Evolutionary conservation across 2,329 filamentous ascomycete species (phyloP).

Genomic region (Sarocladium strictum): DNA sequence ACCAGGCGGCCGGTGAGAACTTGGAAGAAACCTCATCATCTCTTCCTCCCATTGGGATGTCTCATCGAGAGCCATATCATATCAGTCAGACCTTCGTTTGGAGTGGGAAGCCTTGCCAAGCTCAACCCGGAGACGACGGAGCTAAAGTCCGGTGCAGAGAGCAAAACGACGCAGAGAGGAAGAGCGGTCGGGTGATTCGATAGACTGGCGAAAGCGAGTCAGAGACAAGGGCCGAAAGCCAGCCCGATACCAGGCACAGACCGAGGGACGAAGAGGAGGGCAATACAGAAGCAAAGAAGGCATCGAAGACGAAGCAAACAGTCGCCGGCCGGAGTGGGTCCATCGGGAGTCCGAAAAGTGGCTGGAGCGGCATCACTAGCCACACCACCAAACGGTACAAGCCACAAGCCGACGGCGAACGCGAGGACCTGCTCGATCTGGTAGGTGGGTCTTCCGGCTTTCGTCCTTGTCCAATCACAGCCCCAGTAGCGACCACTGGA

Average conservation of each 20-base stretch:
- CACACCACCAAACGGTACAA: neutral
- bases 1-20: neutral
- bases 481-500: neutral
- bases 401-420: constrained; percentile 2
- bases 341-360: neutral
- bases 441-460: neutral
- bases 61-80: too few species aligned
- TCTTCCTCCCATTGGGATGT: too few species aligned
- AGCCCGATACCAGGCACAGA: neutral
- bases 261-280: neutral
- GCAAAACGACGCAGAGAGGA: neutral
- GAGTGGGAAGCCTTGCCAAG: neutral
- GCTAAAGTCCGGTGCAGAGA: constrained; percentile 6
- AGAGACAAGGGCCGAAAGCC: constrained; percentile 2
- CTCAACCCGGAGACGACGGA: constrained; percentile 4
- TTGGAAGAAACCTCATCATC: constrained; percentile 5
- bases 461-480: neutral
- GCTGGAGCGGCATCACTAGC: neutral
- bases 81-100: too few species aligned
- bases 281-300: constrained; percentile 1
- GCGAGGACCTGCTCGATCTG: neutral
- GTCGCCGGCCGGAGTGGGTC: constrained; percentile 2
- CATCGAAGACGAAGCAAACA: neutral
- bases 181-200: neutral
- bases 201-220: neutral